Evolutionary conservation across 352 stramenopile species (phyloP).

Genomic region (Phytopythium litorale): DNA sequence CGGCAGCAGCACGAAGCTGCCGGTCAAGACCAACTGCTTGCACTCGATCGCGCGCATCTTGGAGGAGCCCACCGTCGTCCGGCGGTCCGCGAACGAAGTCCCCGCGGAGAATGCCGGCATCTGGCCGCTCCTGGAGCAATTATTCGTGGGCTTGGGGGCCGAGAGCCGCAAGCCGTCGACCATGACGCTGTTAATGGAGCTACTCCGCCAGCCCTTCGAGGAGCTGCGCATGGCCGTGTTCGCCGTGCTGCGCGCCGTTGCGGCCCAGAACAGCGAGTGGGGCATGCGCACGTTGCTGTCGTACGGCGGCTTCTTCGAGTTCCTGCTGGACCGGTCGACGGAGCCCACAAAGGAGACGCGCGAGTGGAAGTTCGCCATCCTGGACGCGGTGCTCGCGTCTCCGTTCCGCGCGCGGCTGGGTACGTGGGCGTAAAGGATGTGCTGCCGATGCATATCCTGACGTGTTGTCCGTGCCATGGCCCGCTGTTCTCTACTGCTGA

Average conservation of each 20-base stretch:
- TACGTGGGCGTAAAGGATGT: conserved; percentile 18
- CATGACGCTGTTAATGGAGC: conserved; percentile 67
- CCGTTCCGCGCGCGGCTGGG: conserved; percentile 55
- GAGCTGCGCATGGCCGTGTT: conserved; percentile 77
- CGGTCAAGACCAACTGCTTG: conserved; percentile 74
- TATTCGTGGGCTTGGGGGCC: conserved; percentile 61
- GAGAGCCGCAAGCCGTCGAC: conserved; percentile 50
- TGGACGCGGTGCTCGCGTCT: conserved; percentile 74
- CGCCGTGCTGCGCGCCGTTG: conserved; percentile 70
- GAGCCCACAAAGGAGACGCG: conserved; percentile 81
- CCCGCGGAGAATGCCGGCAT: conserved; percentile 52
- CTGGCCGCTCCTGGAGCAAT: conserved; percentile 57
- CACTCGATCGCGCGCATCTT: conserved; percentile 64
- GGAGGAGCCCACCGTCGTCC: conserved; percentile 38
- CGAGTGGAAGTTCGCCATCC: conserved; percentile 88
- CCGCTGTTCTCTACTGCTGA: conserved; percentile 12
- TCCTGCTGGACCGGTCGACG: conserved; percentile 73
- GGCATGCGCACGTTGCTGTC: conserved; percentile 55
- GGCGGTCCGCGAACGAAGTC: conserved; percentile 24
- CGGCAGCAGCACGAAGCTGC: conserved; percentile 57
- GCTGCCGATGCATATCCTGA: neutral
- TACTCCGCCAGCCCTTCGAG: conserved; percentile 82
- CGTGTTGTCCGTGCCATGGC: neutral
- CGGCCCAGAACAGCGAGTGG: conserved; percentile 77
- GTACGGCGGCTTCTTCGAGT: conserved; percentile 85